Conservation (phyloP, 164 flowering plant species). For the Warburgia ugandensis region DNA sequence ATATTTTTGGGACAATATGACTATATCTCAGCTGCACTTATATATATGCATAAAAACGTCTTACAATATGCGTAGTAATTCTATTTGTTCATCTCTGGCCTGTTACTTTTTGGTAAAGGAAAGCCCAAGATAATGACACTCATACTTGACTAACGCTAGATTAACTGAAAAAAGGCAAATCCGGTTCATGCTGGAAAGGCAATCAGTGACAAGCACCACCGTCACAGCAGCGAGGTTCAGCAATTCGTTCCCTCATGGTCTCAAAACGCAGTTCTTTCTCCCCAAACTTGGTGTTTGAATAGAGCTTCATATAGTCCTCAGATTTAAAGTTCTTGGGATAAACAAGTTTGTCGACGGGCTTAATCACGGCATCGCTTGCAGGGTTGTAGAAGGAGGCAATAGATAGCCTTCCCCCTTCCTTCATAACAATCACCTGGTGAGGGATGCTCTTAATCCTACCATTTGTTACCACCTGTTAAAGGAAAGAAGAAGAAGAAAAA, state of each 20-base stretch:
- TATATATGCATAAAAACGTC: no score
- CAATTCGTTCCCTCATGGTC: conserved; percentile 34
- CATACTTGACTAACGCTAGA: no score
- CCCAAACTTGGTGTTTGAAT: conserved; percentile 48
- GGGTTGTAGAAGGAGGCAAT: conserved; percentile 82
- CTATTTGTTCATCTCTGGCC: no score
- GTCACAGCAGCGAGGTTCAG: background rate
- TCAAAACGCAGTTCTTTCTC: conserved; percentile 54
- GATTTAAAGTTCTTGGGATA: conserved; percentile 38
- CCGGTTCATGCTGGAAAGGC: no score
- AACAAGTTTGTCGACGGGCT: conserved; percentile 46
- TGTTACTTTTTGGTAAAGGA: no score
- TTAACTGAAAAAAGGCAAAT: no score
- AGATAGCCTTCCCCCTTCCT: conserved; percentile 60
- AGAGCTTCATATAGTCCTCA: conserved; percentile 64
- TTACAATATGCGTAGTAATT: no score
- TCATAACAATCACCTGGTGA: conserved; percentile 57
- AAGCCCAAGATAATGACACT: no score
- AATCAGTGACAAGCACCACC: background rate
- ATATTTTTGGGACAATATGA: no score
- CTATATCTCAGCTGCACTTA: no score
- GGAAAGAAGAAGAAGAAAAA: background rate
- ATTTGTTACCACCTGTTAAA: conserved; percentile 37
- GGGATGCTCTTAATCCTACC: conserved; percentile 53
- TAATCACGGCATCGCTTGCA: conserved; percentile 59